Percentiles rank a stretch among this genome's conserved stretches.
Evolutionary conservation across 805 yeast species (phyloP).

Genomic region (Monosporozyma solicola): DNA sequence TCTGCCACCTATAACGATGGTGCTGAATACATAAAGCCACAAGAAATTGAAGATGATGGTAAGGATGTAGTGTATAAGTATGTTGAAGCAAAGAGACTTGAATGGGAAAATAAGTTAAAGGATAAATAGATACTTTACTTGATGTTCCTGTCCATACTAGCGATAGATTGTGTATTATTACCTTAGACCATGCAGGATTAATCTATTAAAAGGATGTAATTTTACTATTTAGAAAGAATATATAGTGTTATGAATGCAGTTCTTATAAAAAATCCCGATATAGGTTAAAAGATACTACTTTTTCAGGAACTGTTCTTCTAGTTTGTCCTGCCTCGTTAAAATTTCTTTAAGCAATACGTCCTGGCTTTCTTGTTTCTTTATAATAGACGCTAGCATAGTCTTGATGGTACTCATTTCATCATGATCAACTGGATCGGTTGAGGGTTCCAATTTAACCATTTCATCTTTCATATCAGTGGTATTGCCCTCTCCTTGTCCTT

Average conservation of each 20-base stretch:
- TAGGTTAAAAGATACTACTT: not conserved
- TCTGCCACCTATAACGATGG: constrained; percentile 65
- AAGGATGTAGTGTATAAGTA: constrained; percentile 52
- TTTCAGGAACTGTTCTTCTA: constrained; percentile 1
- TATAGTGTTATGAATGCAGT: not conserved
- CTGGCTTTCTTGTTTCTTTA: not conserved
- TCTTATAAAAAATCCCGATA: not conserved
- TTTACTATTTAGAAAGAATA: not conserved
- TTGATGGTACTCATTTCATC: constrained; percentile 9
- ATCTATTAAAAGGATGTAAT: not conserved
- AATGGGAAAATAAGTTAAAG: constrained; percentile 68
- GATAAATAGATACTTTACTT: constrained; percentile 22
- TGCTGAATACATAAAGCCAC: constrained; percentile 46
- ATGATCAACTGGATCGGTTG: not conserved
- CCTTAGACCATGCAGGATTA: not conserved
- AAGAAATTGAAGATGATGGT: constrained; percentile 54
- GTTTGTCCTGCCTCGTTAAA: constrained; percentile 10
- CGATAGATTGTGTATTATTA: not conserved
- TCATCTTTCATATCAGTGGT: not conserved
- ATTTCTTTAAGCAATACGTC: constrained; percentile 2
- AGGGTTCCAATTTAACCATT: not conserved
- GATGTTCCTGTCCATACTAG: not conserved
- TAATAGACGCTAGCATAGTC: constrained; percentile 2
- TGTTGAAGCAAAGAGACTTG: constrained; percentile 43
- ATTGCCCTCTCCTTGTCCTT: not conserved